These are phyloP conservation scores for Globisporangium carolinianum DNA, from an alignment of 352 stramenopile genomes.

Conservation along the genomic window DNA sequence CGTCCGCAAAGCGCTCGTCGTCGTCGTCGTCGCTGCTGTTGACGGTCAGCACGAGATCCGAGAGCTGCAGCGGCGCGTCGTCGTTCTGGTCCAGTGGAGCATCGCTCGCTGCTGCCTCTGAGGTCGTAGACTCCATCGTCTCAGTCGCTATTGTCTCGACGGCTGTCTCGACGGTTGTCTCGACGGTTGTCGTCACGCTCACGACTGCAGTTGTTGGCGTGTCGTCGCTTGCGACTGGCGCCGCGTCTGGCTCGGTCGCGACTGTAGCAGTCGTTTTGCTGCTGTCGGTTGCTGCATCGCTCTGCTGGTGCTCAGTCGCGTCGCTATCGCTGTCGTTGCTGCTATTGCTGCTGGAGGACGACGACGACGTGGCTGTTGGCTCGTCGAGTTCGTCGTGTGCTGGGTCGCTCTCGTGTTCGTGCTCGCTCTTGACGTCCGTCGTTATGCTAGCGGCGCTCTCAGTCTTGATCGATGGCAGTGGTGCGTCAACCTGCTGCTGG, in stretches of 20 bases:
- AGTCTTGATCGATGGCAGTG: neutral
- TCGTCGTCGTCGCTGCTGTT: slow-evolving; percentile 27
- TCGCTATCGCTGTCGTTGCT: neutral
- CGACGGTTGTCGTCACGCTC: neutral
- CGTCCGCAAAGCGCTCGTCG: slow-evolving; percentile 35
- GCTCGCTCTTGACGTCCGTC: neutral
- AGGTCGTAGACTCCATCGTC: neutral
- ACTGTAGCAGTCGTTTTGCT: neutral
- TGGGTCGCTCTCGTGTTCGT: slow-evolving; percentile 4
- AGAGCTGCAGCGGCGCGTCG: slow-evolving; percentile 4
- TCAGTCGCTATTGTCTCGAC: neutral
- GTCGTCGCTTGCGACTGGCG: slow-evolving; percentile 1
- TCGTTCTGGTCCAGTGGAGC: no score
- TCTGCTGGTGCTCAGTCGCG: neutral
- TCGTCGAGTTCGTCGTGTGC: neutral
- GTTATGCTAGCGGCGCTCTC: neutral
- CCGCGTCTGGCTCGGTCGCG: neutral
- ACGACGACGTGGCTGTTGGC: neutral
- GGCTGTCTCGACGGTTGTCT: neutral
- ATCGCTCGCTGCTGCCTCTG: neutral
- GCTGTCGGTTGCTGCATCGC: neutral
- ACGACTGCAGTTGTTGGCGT: neutral
- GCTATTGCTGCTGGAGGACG: neutral
- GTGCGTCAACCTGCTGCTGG: slow-evolving; percentile 3
- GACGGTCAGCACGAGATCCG: slow-evolving; percentile 18